Evolutionary conservation across 129 eudicot species (phyloP).

Genomic region (Pseudognaphalium luteoalbum): DNA sequence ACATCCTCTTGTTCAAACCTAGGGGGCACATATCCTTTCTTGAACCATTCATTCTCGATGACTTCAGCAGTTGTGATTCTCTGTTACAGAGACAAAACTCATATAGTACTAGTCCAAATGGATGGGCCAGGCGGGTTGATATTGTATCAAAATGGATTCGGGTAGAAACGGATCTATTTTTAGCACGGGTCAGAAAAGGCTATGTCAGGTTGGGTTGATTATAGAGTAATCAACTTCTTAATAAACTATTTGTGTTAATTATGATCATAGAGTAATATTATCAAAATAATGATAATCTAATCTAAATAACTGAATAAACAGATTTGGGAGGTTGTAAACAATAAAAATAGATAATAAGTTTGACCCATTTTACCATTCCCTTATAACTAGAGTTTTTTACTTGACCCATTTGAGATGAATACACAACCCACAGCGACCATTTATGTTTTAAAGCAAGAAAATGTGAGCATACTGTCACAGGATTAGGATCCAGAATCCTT

Average conservation of each 20-base stretch:
- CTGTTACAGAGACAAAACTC: constrained; percentile 40
- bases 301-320: background rate
- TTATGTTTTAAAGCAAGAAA: background rate
- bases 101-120: constrained; percentile 13
- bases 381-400: too few relatives aligned
- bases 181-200: background rate
- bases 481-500: constrained; percentile 93
- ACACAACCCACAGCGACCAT: background rate
- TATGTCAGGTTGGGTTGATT: background rate
- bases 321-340: background rate
- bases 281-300: too few relatives aligned
- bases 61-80: constrained; percentile 78
- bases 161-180: background rate
- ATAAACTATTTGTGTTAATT: background rate
- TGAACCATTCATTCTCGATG: constrained; percentile 95
- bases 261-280: background rate
- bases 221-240: too few relatives aligned
- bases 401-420: background rate
- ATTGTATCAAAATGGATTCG: background rate
- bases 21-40: constrained; percentile 86
- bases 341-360: too few relatives aligned
- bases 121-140: too few relatives aligned
- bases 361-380: too few relatives aligned
- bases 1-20: constrained; percentile 78
- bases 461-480: constrained; percentile 61